Base-by-base conservation (phyloP, 2,329 filamentous ascomycete species). In the Diaporthe vaccinii region DNA sequence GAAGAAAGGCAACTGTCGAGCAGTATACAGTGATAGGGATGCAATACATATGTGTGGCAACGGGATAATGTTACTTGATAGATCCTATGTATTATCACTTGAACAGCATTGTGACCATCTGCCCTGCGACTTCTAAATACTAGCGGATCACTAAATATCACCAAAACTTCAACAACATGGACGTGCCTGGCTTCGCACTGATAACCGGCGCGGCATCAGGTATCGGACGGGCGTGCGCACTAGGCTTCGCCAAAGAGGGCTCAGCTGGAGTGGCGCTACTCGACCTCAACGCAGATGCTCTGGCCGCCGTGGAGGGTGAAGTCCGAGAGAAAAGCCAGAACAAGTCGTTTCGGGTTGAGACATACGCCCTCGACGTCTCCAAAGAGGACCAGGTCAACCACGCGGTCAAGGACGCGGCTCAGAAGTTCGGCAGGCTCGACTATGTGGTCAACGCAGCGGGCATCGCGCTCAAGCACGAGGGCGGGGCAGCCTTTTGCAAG, bases 401-500 rank as follows among this genome's bases (percentile, higher is more conserved):
- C 8, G 77, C 79, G 15, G 80, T 86, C 0, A 41, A 78, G 4
- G 76, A 80, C 0, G 79, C 79, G 0, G 82, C 81, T 9, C 10
- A 74, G 3, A 75, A 76, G 2, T 85, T 85, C 58, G 83, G 84
- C 0, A 80, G 84, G 0, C 77, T 86, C 3, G 85, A 87, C 75
- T 85, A 85, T 67, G 82, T 83, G 10, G 83, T 86, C 71, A 86
- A 86, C 71, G 82, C 83, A 0, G 85, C 85, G 0, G 85, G 85
- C 14, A 81, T 86, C 9, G 82, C 82, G 0, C 80, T 84, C 71
- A 84, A 84, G 72, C 83, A 84, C 55, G 77, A 81, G 36, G 83
- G 83, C 3, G 84, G 84, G 9, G 82, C 81, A 1, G 82, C 84
- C 0, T 83, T 82, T 65, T 81, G 81, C 0, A 78, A 81, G 22